Base-by-base conservation (phyloP, 2,329 filamentous ascomycete genomes). In the Blastomyces silverae region DNA sequence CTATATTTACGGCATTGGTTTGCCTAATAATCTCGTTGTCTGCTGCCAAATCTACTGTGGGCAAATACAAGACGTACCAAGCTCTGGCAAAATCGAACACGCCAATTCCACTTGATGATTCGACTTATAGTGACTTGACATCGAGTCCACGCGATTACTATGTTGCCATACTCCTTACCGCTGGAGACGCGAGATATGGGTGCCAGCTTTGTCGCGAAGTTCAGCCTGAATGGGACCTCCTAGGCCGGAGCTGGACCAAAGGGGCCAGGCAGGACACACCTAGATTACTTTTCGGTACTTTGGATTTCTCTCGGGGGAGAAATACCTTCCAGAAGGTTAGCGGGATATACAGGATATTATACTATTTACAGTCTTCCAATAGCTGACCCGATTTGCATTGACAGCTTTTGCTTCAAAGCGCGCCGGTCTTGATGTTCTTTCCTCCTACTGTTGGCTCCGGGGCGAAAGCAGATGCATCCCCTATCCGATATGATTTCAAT, bases 371-470 rank as follows among this genome's bases (percentile, higher is more conserved):
- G n/a, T 3, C 11, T 50, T 64, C 6, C 62, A 62, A 42, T 70
- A 68, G 67, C 69, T 63, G 31, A 55, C 25, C 25, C 22, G 17
- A 55, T 52, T 37, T 31, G 25, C 58, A 62, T 53, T 58, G 31
- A 69, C 70, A 97, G 93, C 85, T 97, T 70, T 88, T 90, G 78
- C 87, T 99, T 53, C 91, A 96, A 87, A 97, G 93, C 58, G 94
- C 94, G 7, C 94, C 94, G 1, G 89, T 97, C 50, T 83, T 99
- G 55, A 80, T 97, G 56, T 81, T 96, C 69, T 97, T 94, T 81
- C 90, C 86, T 67, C 91, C 94, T 31, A 97, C 92, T 5, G 79
- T 83, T 64, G 94, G 94, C 22, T 89, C 90, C 34, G 85, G 91
- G 76, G 92, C 93, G 62, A 88, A 85, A 69, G 73, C 85, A 57